A percentile compares a stretch with the other conserved stretches of the same genome.
These are phyloP conservation scores for Chrysoporthe puriensis DNA, from an alignment of 2,329 filamentous ascomycete species.

Conservation along the genomic window DNA sequence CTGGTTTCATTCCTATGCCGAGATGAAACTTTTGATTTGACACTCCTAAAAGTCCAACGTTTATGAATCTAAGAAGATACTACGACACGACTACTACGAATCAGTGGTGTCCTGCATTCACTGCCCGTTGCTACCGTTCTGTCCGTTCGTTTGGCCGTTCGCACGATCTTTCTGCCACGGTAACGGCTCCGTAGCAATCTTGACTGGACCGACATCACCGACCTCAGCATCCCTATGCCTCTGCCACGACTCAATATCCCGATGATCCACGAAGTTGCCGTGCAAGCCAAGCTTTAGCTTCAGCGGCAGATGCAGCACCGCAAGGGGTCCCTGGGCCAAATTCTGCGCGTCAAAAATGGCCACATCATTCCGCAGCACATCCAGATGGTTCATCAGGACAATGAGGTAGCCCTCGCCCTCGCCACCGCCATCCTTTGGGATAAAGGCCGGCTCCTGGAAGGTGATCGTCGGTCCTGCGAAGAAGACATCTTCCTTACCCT, in stretches of 20 bases:
- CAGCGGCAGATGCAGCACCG: conserved; percentile 45
- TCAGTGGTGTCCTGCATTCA: neutral
- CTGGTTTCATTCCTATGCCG: no score
- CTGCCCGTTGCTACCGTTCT: conserved; percentile 5
- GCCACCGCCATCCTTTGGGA: conserved; percentile 45
- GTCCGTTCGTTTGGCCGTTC: neutral
- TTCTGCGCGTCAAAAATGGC: conserved; percentile 48
- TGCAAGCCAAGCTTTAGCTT: conserved; percentile 47
- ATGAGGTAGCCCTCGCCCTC: conserved; percentile 57
- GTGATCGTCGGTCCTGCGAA: conserved; percentile 49
- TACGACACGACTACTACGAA: neutral
- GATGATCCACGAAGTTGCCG: conserved; percentile 47
- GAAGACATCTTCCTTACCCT: conserved; percentile 45
- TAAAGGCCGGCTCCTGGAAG: conserved; percentile 58
- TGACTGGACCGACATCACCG: conserved; percentile 45
- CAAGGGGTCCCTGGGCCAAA: conserved; percentile 43
- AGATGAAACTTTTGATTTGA: no score
- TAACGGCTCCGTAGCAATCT: conserved; percentile 41
- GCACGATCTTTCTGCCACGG: conserved; percentile 42
- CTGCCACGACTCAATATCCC: conserved; percentile 49
- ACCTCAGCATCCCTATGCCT: conserved; percentile 36
- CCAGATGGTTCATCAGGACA: conserved; percentile 50
- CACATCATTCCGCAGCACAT: conserved; percentile 48
- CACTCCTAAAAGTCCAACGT: no score
- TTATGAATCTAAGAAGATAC: no score